phyloP scores from a whole-genome alignment of 129 eudicot species.

The Glebionis coronaria region DNA sequence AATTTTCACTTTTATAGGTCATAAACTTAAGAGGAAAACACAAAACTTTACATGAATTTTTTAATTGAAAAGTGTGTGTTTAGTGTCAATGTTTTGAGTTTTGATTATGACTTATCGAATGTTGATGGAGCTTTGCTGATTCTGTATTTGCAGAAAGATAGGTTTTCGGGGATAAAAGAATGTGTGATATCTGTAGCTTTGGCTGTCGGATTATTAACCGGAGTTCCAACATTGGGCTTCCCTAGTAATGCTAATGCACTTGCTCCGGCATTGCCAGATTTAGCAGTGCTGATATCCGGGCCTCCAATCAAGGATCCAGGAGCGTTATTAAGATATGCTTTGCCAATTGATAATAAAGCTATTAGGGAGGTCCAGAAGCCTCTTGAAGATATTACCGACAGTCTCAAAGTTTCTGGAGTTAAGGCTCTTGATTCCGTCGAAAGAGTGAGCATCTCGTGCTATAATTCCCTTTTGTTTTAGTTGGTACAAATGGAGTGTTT shows the following conservation, averaged over 20 bases:
- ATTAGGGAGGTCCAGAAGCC: constrained; percentile 98
- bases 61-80: not conserved
- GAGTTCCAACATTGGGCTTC: constrained; percentile 49
- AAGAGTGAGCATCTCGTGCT: constrained; percentile 49
- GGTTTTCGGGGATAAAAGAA: constrained; percentile 58
- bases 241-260: constrained; percentile 50
- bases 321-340: constrained; percentile 78
- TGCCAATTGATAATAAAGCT: constrained; percentile 95
- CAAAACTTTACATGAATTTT: not conserved
- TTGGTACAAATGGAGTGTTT: not conserved
- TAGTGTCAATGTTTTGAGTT: not conserved
- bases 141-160: constrained; percentile 51
- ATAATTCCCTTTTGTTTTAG: not conserved
- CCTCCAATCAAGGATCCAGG: constrained; percentile 99
- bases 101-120: too few relatives aligned
- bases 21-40: too few relatives aligned
- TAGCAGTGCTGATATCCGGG: constrained; percentile 84
- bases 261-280: constrained; percentile 66
- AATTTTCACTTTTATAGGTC: too few relatives aligned
- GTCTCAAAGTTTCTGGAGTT: constrained; percentile 82
- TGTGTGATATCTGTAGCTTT: constrained; percentile 76
- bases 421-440: constrained; percentile 91
- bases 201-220: constrained; percentile 73
- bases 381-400: constrained; percentile 89
- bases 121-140: constrained; percentile 1